Base-by-base conservation (phyloP, 1,139 yeast genomes). In the Diutina sp. region DNA sequence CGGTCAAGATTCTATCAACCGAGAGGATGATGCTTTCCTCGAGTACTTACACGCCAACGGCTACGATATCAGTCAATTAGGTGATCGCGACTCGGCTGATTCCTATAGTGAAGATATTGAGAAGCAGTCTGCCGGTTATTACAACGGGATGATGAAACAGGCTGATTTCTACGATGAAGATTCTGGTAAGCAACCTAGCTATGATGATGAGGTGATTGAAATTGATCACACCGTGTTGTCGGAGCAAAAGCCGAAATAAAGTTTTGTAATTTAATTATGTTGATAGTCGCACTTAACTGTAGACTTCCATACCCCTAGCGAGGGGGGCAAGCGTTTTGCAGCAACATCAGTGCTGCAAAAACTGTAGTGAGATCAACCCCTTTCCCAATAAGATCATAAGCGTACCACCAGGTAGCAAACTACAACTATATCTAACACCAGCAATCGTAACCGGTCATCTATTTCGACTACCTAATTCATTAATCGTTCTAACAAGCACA, bases 1-100 rank as follows among this genome's bases (percentile, higher is more conserved):
- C 55, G 90, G 87, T 64, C 97, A 90, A 72, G 87, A 84, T 64
- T 87, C 95, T 41, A 83, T 90, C 68, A 78, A 81, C 62, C 78
- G 80, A 60, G 97, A 91, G 72, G 97, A 91, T 70, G 73, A 71
- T 44, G 77, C 74, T 55, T 91, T 90, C 72, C 66, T 84, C 57
- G 80, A 74, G 30, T 90, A 87, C 69, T 80, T 90, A 67, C 67
- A 67, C 55, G 69, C 67, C 3, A 74, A 82, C 58, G 89, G 89
- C 18, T 85, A 76, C 63, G 90, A 85, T 66, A 70, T 79, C 55
- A 60, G 74, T 25, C 76, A 71, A 62, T 68, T 81, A 62, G 84
- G 85, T 62, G 32, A 50, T 9, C 53, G 18, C 16, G 53, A 50
- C 21, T 9, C 41, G 6, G 41, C 5, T 4, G 41, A 12, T 11